Base-by-base conservation (phyloP, 2,329 filamentous ascomycete genomes). In the Phialocephala sp. region DNA sequence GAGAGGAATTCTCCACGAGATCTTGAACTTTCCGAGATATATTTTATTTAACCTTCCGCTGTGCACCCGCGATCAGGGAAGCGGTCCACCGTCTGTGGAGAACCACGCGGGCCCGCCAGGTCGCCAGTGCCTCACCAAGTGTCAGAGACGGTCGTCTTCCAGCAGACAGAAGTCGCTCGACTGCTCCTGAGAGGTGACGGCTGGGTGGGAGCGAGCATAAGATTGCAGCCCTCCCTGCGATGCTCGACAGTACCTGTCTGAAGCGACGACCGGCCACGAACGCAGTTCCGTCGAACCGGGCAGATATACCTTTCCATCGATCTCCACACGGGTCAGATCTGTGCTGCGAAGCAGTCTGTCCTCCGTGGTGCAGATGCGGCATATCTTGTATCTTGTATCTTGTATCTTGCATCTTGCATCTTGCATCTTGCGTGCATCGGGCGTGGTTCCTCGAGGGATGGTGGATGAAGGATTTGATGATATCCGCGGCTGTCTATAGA, bases 211-310 rank as follows among this genome's bases (percentile, higher is more conserved):
- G 47, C 24, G 20, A 35, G 12, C 24, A 54, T 54, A 24, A 14
- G 22, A 18, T n/a, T 9, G 4, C 24, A 22, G 8, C 50, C 22
- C 27, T 18, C 24, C 12, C 50, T 35, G 3, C 43, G 2, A 15
- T 11, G 4, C 43, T 47, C 43, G n/a, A n/a, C 43, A 20, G 8
- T 4, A 20, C 6, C 43, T 32, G 22, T 32, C 24, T n/a, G 15
- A 54, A 27, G 15, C 50, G 50, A 54, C 8, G 27, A 32, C 50
- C 24, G 50, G 50, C 50, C 50, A 12, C 50, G 50, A 35, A 32
- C 11, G 8, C 50, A 54, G 50, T 54, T 18, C 18, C 50, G 50
- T 50, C 22, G 20, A 2, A 50, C n/a, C n/a, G 15, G 20, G 20
- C 50, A 20, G 11, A 15, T 27, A 32, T 5, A 32, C 8, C 9